phyloP scores from a whole-genome alignment of 208 protist species.

The Naegleria gruberi region DNA sequence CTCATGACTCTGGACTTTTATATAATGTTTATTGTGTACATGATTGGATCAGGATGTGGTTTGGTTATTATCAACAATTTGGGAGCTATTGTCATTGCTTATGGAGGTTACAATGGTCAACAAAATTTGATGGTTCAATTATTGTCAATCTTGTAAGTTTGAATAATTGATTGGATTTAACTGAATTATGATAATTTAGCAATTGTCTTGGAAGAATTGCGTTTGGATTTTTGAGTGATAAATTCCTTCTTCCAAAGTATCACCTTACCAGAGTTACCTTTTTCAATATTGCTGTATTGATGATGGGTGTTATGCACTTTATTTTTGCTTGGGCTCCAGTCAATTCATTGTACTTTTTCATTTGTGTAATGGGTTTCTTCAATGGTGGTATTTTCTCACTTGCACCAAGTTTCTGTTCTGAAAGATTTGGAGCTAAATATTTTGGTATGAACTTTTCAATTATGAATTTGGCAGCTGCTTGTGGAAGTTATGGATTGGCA shows the following conservation, averaged over 20 bases:
- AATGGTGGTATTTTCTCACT: background rate
- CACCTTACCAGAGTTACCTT: background rate
- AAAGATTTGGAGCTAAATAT: background rate
- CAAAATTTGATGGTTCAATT: background rate
- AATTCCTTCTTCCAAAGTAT: background rate
- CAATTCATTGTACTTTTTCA: background rate
- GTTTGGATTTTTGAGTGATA: background rate
- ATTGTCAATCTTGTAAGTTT: background rate
- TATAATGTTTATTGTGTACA: background rate
- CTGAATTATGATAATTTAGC: background rate
- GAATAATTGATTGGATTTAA: background rate
- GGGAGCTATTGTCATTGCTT: background rate
- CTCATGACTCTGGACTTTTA: constrained; percentile 10
- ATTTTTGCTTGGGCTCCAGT: background rate
- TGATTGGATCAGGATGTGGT: background rate
- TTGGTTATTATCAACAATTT: constrained; percentile 3
- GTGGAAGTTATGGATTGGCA: background rate
- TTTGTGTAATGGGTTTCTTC: background rate
- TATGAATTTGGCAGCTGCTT: background rate
- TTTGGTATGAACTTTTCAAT: background rate
- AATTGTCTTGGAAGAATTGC: background rate
- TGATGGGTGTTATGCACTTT: background rate
- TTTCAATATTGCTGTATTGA: background rate
- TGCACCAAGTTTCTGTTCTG: background rate
- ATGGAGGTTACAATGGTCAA: background rate